Evolutionary conservation across 257 asterid species (phyloP).

Genomic region (Solanum corneliomulleri): DNA sequence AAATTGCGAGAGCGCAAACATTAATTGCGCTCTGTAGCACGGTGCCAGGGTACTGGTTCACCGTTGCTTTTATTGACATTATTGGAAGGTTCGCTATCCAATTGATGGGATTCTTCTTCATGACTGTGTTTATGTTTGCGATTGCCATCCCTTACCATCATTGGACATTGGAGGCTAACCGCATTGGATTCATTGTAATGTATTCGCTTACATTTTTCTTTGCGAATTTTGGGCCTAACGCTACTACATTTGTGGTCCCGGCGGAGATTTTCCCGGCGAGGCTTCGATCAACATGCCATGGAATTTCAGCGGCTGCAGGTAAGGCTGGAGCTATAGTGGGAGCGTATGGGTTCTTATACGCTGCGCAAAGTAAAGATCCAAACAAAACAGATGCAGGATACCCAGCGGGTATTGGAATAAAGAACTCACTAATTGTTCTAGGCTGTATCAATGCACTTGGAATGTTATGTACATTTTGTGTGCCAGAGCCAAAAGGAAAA

Average conservation of each 20-base stretch:
- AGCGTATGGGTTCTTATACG: conserved; percentile 36
- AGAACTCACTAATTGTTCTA: conserved; percentile 22
- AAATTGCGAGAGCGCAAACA: conserved; percentile 28
- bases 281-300: conserved; percentile 35
- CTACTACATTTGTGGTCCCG: conserved; percentile 40
- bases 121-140: conserved; percentile 34
- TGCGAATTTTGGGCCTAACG: conserved; percentile 41
- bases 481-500: conserved; percentile 35
- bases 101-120: conserved; percentile 28
- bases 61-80: conserved; percentile 28
- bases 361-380: conserved; percentile 13
- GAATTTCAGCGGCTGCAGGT: conserved; percentile 29
- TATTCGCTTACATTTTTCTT: conserved; percentile 31
- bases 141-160: conserved; percentile 29
- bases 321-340: conserved; percentile 42
- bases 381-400: conserved; percentile 14
- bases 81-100: not conserved
- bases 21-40: conserved; percentile 28
- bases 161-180: conserved; percentile 10
- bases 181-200: conserved; percentile 24
- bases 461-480: conserved; percentile 24
- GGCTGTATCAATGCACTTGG: conserved; percentile 26
- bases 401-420: conserved; percentile 27
- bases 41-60: conserved; percentile 43
- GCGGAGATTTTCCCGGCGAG: conserved; percentile 9